Evolutionary conservation across 305 asterid species (phyloP).

Genomic region (Fraxinus ornus): DNA sequence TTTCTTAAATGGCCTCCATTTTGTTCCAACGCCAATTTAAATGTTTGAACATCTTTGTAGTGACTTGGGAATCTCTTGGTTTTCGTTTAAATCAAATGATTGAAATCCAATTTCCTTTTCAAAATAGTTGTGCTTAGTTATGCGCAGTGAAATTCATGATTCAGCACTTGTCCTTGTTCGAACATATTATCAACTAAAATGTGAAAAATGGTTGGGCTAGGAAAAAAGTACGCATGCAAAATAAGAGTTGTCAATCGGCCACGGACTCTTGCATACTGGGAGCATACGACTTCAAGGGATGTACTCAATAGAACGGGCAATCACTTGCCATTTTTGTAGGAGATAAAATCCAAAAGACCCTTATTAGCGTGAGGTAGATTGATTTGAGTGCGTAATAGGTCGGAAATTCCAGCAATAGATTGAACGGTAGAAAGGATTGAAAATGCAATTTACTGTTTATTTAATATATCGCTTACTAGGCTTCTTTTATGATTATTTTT

Average conservation of each 20-base stretch:
- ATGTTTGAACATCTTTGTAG: neutral
- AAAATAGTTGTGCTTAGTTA: neutral
- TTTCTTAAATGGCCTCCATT: neutral
- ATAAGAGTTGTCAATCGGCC: neutral
- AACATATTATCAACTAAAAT: neutral
- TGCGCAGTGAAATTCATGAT: neutral
- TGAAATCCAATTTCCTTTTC: neutral
- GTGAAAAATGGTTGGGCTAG: neutral
- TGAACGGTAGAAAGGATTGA: neutral
- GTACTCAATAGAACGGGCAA: neutral
- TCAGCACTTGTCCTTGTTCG: neutral
- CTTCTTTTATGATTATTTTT: neutral
- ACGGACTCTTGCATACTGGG: neutral
- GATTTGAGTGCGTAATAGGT: neutral
- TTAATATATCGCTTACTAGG: neutral
- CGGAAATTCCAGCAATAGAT: neutral
- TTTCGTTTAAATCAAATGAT: neutral
- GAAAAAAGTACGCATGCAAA: neutral
- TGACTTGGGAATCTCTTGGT: neutral
- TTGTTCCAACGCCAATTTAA: neutral
- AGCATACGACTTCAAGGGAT: neutral
- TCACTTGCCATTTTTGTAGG: neutral
- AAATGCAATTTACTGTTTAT: neutral
- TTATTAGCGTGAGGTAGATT: neutral
- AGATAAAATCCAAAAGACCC: neutral